Evolutionary conservation across 176 grass and related monocot species (phyloP), one percentile per base, ranked within the genome.

Genomic region (Sorghum bicolor): DNA sequence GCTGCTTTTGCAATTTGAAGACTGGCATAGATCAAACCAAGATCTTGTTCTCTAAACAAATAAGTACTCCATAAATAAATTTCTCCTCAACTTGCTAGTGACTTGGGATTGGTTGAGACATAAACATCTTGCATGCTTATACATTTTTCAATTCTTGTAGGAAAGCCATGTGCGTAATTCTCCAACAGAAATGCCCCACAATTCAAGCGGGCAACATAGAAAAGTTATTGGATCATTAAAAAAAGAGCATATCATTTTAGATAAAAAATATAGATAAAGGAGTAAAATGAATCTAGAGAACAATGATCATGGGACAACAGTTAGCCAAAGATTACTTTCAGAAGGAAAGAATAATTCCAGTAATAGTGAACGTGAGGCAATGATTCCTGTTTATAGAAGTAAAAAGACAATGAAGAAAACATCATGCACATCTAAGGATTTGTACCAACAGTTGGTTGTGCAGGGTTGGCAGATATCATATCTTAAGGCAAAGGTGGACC

Each of bases 1-100:
- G 43, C 34, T 67, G 58, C 83, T 79, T 86, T 83, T 86, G 74
- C 79, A 60, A 71, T 73, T 53, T 39, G 31, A 82, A 70, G 75
- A 74, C 66, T 61, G 10, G 50, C 80, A 67, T 60, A 44, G 64
- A 83, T 31, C 48, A 74, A 82, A 60, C 48, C 58, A 84, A 44
- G 44, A 74, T 61, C 34, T 45, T 75, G 34, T 71, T 61, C 68
- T 58, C 34, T 67, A 44, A 79, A 80, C 67, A 57, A 78, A 71
- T 20, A 30, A 26, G 57, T 30, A 29, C 29, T 19, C 88, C 34
- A 37, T 82, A 34, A 73, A 74, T 67, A 90, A 77, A 15, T 47
- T 86, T 90, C 73, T 82, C 65, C 57, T 90, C 58, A 74, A 79
- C 74, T 38, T 78, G 83, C 78, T 67, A 26, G 79, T 75, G 31